A percentile compares a stretch with the other conserved stretches of the same genome.
These are phyloP conservation scores for Mucor piriformis DNA, from an alignment of 371 early-diverging fungal species.

Conservation along the genomic window DNA sequence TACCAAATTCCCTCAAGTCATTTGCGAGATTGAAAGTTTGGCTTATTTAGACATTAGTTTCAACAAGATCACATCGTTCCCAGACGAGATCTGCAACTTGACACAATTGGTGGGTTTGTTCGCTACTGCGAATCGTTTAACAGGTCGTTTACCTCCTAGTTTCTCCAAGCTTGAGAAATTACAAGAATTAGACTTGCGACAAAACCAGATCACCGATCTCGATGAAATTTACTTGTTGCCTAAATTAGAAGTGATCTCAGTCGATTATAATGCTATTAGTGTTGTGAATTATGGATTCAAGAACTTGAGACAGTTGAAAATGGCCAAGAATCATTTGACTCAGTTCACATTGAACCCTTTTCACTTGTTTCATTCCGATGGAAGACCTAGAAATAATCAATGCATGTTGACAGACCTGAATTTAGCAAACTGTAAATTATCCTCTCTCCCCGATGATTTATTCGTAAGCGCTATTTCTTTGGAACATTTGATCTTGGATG, in stretches of 20 bases:
- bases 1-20: constrained; percentile 43
- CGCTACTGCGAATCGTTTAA: constrained; percentile 75
- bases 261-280: constrained; percentile 72
- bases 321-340: constrained; percentile 63
- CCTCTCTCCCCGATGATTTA: constrained; percentile 64
- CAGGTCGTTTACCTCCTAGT: constrained; percentile 68
- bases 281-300: constrained; percentile 47
- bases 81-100: constrained; percentile 75
- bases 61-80: constrained; percentile 77
- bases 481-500: constrained; percentile 65
- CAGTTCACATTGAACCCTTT: constrained; percentile 40
- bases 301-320: constrained; percentile 42
- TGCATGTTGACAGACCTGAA: constrained; percentile 55
- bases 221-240: constrained; percentile 61
- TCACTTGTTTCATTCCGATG: constrained; percentile 3
- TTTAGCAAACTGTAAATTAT: constrained; percentile 72
- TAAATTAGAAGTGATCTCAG: constrained; percentile 62
- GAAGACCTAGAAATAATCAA: background rate
- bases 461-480: constrained; percentile 61
- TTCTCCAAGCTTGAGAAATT: constrained; percentile 67
- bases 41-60: constrained; percentile 81
- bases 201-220: constrained; percentile 71
- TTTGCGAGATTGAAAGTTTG: constrained; percentile 60
- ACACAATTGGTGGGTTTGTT: constrained; percentile 62
- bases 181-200: constrained; percentile 75